phyloP scores from a whole-genome alignment of 805 yeast species.

The Saccharomycopsis microspora region DNA sequence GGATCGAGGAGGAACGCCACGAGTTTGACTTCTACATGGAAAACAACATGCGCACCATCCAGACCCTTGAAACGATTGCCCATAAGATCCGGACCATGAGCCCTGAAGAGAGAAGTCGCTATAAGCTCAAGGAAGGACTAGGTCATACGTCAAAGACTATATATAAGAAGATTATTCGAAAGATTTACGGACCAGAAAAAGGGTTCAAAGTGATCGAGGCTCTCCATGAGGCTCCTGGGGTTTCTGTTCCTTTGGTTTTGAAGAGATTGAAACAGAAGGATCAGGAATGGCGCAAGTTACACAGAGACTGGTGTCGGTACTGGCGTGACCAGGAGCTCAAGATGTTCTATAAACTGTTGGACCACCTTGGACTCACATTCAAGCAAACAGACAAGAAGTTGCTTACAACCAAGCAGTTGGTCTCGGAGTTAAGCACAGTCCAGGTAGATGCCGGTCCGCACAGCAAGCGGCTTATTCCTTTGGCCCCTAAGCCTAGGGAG shows the following conservation, averaged over 20 bases:
- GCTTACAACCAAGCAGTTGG: slow-evolving; percentile 77
- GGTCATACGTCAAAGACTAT: slow-evolving; percentile 89
- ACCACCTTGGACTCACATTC: slow-evolving; percentile 90
- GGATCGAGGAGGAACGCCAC: slow-evolving; percentile 95
- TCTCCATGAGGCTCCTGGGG: slow-evolving; percentile 86
- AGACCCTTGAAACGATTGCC: slow-evolving; percentile 89
- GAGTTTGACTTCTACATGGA: slow-evolving; percentile 96
- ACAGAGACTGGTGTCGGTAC: slow-evolving; percentile 96
- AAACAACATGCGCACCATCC: slow-evolving; percentile 87
- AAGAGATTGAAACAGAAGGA: slow-evolving; percentile 93
- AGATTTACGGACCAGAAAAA: slow-evolving; percentile 86
- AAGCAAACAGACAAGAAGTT: slow-evolving; percentile 94
- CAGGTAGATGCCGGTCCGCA: slow-evolving; percentile 87
- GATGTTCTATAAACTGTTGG: slow-evolving; percentile 85
- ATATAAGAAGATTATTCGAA: slow-evolving; percentile 85
- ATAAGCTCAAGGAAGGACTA: slow-evolving; percentile 84
- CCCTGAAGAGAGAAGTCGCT: slow-evolving; percentile 73
- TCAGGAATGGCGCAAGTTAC: slow-evolving; percentile 98
- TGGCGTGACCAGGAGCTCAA: slow-evolving; percentile 98
- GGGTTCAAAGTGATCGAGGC: slow-evolving; percentile 96
- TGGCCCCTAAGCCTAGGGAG: slow-evolving; percentile 60
- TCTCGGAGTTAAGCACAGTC: slow-evolving; percentile 85
- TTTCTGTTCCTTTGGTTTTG: slow-evolving; percentile 88
- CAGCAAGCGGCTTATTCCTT: slow-evolving; percentile 52
- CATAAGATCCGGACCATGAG: slow-evolving; percentile 90